Evolutionary conservation across 2,329 filamentous ascomycete genomes (phyloP).

Genomic region (Amauroascus niger): DNA sequence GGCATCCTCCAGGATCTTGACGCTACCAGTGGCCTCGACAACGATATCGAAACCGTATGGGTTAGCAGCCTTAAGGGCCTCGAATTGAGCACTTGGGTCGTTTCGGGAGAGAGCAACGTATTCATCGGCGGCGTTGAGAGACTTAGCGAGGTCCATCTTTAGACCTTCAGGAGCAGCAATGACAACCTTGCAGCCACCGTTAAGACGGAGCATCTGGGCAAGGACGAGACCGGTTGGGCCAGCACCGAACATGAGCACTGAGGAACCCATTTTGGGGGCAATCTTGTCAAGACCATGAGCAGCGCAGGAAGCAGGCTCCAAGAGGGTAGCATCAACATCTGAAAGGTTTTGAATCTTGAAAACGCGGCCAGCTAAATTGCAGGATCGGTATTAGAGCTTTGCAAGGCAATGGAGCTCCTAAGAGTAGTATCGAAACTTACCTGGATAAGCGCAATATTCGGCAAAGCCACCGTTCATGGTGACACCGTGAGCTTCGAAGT

Average conservation of each 20-base stretch:
- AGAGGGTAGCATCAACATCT: slow-evolving; percentile 56
- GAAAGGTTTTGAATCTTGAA: slow-evolving; percentile 57
- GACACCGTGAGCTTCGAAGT: slow-evolving; percentile 54
- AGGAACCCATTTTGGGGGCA: slow-evolving; percentile 53
- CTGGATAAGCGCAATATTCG: slow-evolving; percentile 53
- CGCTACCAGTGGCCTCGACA: slow-evolving; percentile 59
- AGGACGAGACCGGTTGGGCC: slow-evolving; percentile 59
- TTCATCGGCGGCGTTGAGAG: slow-evolving; percentile 40
- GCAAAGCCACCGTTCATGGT: slow-evolving; percentile 60
- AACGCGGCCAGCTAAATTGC: slow-evolving; percentile 42
- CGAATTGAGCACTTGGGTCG: slow-evolving; percentile 51
- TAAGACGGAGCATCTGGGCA: slow-evolving; percentile 53
- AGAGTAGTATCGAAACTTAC: slow-evolving; percentile 16
- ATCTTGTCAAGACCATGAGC: slow-evolving; percentile 61
- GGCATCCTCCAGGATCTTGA: slow-evolving; percentile 58
- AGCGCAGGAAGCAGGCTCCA: slow-evolving; percentile 60
- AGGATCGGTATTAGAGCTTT: slow-evolving; percentile 11
- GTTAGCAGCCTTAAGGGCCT: slow-evolving; percentile 53
- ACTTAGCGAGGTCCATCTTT: slow-evolving; percentile 59
- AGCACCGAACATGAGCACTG: slow-evolving; percentile 56
- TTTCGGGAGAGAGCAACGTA: slow-evolving; percentile 40
- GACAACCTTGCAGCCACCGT: slow-evolving; percentile 60
- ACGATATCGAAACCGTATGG: slow-evolving; percentile 66
- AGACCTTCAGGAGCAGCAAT: slow-evolving; percentile 59
- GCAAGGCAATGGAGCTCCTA: background rate